These are phyloP conservation scores for Pleurozium schreberi DNA, from an alignment of 225 moss, liverwort and hornwort species.

Conservation along the genomic window DNA sequence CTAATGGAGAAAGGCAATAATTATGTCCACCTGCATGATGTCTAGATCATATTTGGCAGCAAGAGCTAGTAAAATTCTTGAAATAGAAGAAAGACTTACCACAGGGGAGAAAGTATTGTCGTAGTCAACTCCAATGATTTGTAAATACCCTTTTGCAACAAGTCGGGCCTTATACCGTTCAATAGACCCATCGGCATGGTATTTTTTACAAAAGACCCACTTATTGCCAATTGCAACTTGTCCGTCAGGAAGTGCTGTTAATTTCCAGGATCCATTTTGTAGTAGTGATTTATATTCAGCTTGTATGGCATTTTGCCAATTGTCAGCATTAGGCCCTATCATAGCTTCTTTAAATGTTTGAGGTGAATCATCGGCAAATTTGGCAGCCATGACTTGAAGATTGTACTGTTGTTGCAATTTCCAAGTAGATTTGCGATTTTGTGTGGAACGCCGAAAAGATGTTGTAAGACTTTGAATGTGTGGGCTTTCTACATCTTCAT, in stretches of 20 bases:
- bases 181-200: background rate
- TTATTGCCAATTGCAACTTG: background rate
- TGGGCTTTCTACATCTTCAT: background rate
- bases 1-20: background rate
- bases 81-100: background rate
- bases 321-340: rapidly evolving
- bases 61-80: background rate
- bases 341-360: background rate
- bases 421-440: background rate
- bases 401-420: background rate
- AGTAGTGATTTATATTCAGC: background rate
- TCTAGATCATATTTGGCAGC: background rate
- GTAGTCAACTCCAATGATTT: background rate
- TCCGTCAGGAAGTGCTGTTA: background rate
- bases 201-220: background rate
- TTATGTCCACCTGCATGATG: background rate
- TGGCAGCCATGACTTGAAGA: background rate
- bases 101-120: background rate
- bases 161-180: background rate
- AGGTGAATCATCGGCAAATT: background rate
- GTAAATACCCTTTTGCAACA: background rate
- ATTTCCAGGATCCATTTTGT: background rate
- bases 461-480: background rate
- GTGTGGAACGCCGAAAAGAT: background rate
- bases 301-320: background rate